phyloP scores from a whole-genome alignment of 2,329 filamentous ascomycete species.

The Phialophora tarda region DNA sequence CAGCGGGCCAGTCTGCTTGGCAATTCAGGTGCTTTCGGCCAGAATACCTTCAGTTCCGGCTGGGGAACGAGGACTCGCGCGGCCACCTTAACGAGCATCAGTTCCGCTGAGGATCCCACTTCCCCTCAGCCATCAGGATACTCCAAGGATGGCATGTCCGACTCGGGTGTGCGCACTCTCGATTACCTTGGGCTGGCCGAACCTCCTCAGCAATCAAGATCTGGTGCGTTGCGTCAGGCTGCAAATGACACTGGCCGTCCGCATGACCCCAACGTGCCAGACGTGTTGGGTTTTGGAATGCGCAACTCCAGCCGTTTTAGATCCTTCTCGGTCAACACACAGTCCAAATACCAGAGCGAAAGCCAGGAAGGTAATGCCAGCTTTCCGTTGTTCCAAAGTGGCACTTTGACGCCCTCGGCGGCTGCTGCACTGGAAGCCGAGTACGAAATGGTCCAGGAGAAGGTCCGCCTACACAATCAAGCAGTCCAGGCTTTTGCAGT shows the following conservation, averaged over 20 bases:
- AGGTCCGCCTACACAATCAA: conserved; percentile 88
- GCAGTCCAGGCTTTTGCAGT: conserved; percentile 91
- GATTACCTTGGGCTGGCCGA: conserved; percentile 96
- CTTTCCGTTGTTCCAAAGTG: conserved; percentile 64
- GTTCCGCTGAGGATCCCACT: conserved; percentile 82
- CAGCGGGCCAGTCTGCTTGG: conserved; percentile 75
- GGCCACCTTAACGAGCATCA: conserved; percentile 86
- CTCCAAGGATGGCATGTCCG: conserved; percentile 80
- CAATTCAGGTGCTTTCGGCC: conserved; percentile 74
- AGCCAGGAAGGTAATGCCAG: conserved; percentile 72
- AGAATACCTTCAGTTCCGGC: conserved; percentile 83
- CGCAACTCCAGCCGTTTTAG: conserved; percentile 84
- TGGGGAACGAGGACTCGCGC: conserved; percentile 86
- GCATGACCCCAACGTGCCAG: conserved; percentile 56
- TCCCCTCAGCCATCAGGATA: conserved; percentile 87
- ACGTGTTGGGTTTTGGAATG: conserved; percentile 76
- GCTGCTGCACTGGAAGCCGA: conserved; percentile 61
- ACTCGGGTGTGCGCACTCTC: conserved; percentile 88
- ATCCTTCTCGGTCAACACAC: conserved; percentile 98
- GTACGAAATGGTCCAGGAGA: conserved; percentile 65
- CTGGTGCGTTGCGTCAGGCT: conserved; percentile 70
- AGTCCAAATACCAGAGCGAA: conserved; percentile 91
- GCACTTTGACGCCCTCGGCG: conserved; percentile 64
- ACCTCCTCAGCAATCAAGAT: conserved; percentile 80
- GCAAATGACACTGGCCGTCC: conserved; percentile 58